Evolutionary conservation across 2,329 filamentous ascomycete species (phyloP), one percentile per base, ranked within the genome.

Genomic region (Ophiobolus disseminans): DNA sequence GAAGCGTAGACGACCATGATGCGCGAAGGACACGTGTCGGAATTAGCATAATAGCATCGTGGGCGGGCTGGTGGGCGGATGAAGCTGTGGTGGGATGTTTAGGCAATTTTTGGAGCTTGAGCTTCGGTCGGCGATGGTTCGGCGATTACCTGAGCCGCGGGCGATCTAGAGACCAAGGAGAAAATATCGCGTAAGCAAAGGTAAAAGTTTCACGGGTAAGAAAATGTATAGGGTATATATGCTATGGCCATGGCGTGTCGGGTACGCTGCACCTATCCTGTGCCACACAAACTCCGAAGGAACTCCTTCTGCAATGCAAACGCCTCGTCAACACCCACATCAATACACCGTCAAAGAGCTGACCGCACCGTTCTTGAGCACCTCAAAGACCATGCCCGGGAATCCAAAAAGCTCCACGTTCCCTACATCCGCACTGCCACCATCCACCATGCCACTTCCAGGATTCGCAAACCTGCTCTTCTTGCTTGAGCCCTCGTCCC

Each of bases 361-460:
- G 19, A 99, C 89, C 53, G 86, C 87, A 3, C 90, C 91, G 68
- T 96, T 97, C 84, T 90, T 92, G 72, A 97, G 75, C 21, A 99
- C 93, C 75, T 99, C 94, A 76, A 99, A 97, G 37, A 97, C 85
- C 73, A 97, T 76, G 0, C 94, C 93, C 0, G 94, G 93, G 66
- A 97, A 97, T 1, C 93, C 92, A 76, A 91, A 97, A 21, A 99
- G 75, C 53, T 92, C 93, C 13, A 92, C 96, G 46, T 87, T 88
- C 16, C 84, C 85, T 52, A 87, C 72, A 54, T 86, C 75, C 62
- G 66, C 73, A 73, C 63, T n/a, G n/a, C n/a, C 78, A 75, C 67
- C 63, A 56, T 75, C 68, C 59, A 75, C 65, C 63, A 77, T 61
- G 63, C 63, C 68, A 52, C 72, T 68, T 53, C 62, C 67, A 11